Base-by-base conservation (phyloP, 768 basidiomycete genomes). In the Panaeolus cyanescens region DNA sequence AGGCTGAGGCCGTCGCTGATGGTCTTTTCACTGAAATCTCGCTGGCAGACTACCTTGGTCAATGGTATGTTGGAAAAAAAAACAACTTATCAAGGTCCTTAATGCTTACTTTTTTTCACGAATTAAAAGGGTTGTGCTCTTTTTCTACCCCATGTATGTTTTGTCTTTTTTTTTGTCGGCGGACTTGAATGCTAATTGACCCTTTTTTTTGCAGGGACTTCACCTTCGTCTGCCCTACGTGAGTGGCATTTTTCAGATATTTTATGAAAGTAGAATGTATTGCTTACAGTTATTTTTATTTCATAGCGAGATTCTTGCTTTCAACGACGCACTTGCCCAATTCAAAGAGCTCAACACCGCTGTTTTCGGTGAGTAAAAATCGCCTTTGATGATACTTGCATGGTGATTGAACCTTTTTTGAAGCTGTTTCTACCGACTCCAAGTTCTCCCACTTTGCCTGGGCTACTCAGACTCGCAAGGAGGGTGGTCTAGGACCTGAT, bases 71-170 rank as follows among this genome's bases (percentile, higher is more conserved):
- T 2, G 45, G 50, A 6, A 42, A 19, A 64, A 22, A 42, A 6
- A 42, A 19, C 64, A 22, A 42, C 17, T 34, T 59, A 30, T n/a
- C 53, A 33, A 33, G 22, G 32, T 36, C 57, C 25, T 56, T 58
- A 53, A 58, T 37, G 50, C 59, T 36, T 42, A 54, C 64, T 66
- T 17, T 66, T 53, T 32, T 36, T 58, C 30, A 45, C 36, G 34
- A 45, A 59, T 37, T 54, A 42, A 15, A 65, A 95, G 95, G 94
- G 88, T 96, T n/a, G 83, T 95, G 33, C 85, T 97, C 17, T 84
- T 96, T 75, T 96, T 96, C 80, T 97, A 97, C 78, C 95, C 95
- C 5, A 85, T 96, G 92, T 93, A 78, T 64, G 89, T 75, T 12
- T 57, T 25, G 40, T 32, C 22, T 50, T 56, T 59, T 15, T 54